Evolutionary conservation across 2,329 filamentous ascomycete genomes (phyloP), one percentile per base, ranked within the genome.

Genomic region (Colletotrichum lindemuthianum): DNA sequence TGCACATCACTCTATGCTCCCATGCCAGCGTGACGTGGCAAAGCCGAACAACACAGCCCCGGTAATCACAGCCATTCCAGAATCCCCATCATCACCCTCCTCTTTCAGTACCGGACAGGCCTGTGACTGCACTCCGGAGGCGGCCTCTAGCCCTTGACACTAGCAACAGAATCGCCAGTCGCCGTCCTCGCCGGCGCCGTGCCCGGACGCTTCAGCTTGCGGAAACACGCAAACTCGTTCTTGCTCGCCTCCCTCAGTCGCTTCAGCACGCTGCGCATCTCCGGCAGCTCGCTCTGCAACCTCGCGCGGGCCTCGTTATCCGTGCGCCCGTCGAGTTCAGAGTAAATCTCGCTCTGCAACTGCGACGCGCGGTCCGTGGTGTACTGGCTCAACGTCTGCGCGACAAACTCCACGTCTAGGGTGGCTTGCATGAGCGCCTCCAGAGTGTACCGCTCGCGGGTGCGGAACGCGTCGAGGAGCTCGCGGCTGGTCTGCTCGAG

Each of bases 331-430:
- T 99, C 96, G 13, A 99, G 82, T 74, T 96, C 93, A 69, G 96
- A 88, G 77, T 98, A 99, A 51, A 99, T 95, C 75, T 94, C 88
- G 70, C 91, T 91, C 79, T 98, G 96, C 12, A 92, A 84, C 74
- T 94, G 88, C 8, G 88, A 89, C 3, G 93, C 92, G 54, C 88
- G 86, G 61, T 97, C 91, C 0, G 92, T 96, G 0, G 92, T 96
- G 77, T 96, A 99, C 70, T 94, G 90, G 66, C 88, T 92, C 39
- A 99, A 85, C 6, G 95, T 97, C 80, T 99, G 96, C 1, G 94
- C 92, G 61, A 98, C 90, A 74, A 99, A 98, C 77, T 99, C 96
- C 2, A 97, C 94, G 73, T 99, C 96, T 1, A 99, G 87, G 0
- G 96, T 99, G 2, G 96, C 96, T 78, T 99, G 96, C 90, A 98